Evolutionary conservation across 1,284 basidiomycete genomes (phyloP).

Genomic region (Cutaneotrichosporon sp.): DNA sequence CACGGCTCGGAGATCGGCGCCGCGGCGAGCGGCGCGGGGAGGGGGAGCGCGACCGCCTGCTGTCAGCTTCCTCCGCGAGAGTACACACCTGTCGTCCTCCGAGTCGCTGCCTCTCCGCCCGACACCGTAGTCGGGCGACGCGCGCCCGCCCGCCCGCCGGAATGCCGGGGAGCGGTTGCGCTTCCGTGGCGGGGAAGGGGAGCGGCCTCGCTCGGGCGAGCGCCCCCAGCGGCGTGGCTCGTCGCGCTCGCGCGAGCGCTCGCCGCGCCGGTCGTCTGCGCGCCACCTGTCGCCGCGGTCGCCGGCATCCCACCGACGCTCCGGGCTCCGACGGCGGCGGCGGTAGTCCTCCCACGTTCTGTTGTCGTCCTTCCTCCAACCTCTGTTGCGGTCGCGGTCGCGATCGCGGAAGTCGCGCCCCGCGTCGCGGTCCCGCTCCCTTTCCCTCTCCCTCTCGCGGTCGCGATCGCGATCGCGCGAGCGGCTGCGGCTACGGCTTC

Average conservation of each 20-base stretch:
- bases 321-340: conserved; percentile 1
- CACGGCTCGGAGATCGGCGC: background rate
- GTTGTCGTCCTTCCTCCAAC: conserved; percentile 13
- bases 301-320: conserved; percentile 4
- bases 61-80: background rate
- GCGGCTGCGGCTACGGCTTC: background rate
- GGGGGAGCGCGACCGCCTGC: conserved; percentile 4
- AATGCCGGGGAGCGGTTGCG: background rate
- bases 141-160: background rate
- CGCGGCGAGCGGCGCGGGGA: background rate
- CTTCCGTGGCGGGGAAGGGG: conserved; percentile 4
- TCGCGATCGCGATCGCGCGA: conserved; percentile 6
- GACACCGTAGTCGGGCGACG: conserved; percentile 7
- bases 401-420: conserved; percentile 1
- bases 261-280: background rate
- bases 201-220: background rate
- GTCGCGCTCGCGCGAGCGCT: background rate
- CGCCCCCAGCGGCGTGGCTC: conserved; percentile 4
- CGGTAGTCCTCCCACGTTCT: conserved; percentile 18
- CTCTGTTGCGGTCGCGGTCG: conserved; percentile 15
- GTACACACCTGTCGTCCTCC: conserved; percentile 11
- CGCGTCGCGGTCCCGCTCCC: background rate
- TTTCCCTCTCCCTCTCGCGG: background rate
- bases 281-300: conserved; percentile 7
- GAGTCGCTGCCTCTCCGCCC: conserved; percentile 11